These are phyloP conservation scores for Mycena olivaceomarginata DNA, from an alignment of 768 basidiomycete species.

Conservation along the genomic window DNA sequence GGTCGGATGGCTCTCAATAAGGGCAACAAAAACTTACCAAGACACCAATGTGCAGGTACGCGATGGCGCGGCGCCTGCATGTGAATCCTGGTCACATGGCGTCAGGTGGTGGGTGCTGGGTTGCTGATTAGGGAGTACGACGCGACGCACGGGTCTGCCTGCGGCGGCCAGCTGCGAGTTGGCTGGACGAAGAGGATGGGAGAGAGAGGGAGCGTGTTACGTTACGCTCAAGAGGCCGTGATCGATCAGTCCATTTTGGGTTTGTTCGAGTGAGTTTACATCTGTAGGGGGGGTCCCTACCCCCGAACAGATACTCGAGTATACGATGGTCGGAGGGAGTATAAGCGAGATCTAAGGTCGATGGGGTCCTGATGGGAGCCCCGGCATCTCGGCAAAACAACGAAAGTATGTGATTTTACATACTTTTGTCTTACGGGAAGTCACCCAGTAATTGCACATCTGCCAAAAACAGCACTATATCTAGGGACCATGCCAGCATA, in stretches of 20 bases:
- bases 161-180: not conserved
- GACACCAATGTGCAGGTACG: constrained; percentile 9
- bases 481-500: too few species aligned
- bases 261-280: not conserved
- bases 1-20: not conserved
- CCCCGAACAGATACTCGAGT: too few species aligned
- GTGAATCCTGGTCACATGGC: not conserved
- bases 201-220: not conserved
- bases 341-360: too few species aligned
- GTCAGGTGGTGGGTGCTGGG: not conserved
- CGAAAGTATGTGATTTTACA: too few species aligned
- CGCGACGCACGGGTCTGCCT: not conserved
- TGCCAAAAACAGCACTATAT: too few species aligned
- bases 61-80: not conserved
- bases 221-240: not conserved
- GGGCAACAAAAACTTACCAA: constrained; percentile 7
- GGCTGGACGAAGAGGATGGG: not conserved
- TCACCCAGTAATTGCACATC: too few species aligned
- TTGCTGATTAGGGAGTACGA: not conserved
- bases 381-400: too few species aligned
- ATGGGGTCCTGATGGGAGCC: too few species aligned
- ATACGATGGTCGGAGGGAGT: too few species aligned
- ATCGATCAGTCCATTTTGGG: not conserved
- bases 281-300: too few species aligned
- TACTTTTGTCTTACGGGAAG: too few species aligned